These are phyloP conservation scores for Fusarium irregulare DNA, from an alignment of 2,329 filamentous ascomycete genomes.

Conservation along the genomic window DNA sequence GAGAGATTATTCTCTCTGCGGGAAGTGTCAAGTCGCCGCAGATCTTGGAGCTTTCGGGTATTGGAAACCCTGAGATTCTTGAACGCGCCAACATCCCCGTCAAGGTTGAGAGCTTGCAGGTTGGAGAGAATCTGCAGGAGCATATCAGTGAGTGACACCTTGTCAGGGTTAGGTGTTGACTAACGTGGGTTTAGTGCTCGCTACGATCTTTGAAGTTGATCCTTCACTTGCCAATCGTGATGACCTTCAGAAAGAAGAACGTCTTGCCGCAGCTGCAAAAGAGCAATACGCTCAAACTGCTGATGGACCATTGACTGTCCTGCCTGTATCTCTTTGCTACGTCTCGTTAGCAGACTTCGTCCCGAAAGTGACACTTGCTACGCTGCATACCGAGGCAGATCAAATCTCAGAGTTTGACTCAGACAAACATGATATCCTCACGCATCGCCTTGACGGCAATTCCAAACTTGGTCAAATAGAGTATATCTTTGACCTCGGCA, in stretches of 20 bases:
- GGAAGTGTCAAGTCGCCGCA: constrained; percentile 68
- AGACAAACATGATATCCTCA: constrained; percentile 47
- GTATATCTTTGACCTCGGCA: constrained; percentile 61
- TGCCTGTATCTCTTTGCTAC: constrained; percentile 57
- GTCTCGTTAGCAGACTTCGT: constrained; percentile 51
- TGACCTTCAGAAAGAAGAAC: constrained; percentile 50
- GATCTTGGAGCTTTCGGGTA: constrained; percentile 70
- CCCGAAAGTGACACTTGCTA: constrained; percentile 36
- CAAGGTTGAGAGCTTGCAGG: constrained; percentile 56
- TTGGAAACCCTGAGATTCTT: constrained; percentile 60
- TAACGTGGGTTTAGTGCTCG: constrained; percentile 51
- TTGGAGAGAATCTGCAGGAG: constrained; percentile 63
- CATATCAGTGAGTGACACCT: constrained; percentile 49
- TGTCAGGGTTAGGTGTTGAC: neutral
- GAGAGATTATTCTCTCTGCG: constrained; percentile 69
- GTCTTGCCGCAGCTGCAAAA: constrained; percentile 47
- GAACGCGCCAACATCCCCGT: constrained; percentile 52
- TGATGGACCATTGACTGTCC: constrained; percentile 53
- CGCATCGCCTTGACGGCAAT: constrained; percentile 48
- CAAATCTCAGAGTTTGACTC: constrained; percentile 32
- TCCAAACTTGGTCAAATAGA: constrained; percentile 58
- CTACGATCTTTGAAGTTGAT: constrained; percentile 59
- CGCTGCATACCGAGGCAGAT: constrained; percentile 37
- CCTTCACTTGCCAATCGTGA: constrained; percentile 54
- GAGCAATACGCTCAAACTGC: constrained; percentile 48